phyloP scores from a whole-genome alignment of 2,329 filamentous ascomycete species.

The Diaporthe helianthi region DNA sequence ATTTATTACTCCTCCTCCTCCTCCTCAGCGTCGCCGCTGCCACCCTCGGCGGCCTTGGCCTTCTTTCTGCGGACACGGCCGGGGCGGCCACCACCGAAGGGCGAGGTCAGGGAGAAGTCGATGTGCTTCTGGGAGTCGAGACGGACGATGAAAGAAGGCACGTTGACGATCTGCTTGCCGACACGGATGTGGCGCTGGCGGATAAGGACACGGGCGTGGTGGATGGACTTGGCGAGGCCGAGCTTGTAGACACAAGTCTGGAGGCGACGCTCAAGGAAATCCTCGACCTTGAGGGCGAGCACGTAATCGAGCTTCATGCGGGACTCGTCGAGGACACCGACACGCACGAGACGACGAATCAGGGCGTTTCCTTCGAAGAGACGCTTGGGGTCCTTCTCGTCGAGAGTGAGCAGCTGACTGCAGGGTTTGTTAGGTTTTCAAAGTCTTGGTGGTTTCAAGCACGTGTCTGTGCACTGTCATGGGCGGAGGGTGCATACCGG shows the following conservation, averaged over 20 bases:
- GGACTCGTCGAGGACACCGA: constrained; percentile 99
- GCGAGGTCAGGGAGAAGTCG: constrained; percentile 96
- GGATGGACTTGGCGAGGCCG: constrained; percentile 99
- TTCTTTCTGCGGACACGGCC: constrained; percentile 99
- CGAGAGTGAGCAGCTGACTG: constrained; percentile 99
- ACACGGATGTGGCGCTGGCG: constrained; percentile 99
- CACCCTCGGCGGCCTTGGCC: constrained; percentile 92
- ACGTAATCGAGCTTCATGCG: constrained; percentile 99
- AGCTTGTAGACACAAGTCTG: constrained; percentile 99
- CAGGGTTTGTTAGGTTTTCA: constrained; percentile 35
- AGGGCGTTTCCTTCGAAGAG: constrained; percentile 99
- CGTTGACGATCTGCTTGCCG: constrained; percentile 99
- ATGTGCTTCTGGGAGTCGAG: constrained; percentile 99
- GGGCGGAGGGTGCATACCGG: constrained; percentile 68
- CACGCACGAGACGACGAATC: constrained; percentile 99
- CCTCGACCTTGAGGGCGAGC: constrained; percentile 97
- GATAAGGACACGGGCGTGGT: constrained; percentile 99
- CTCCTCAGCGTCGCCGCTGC: constrained; percentile 79
- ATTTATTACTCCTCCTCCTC: constrained; percentile 81
- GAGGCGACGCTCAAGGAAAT: constrained; percentile 99
- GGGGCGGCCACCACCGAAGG: constrained; percentile 95
- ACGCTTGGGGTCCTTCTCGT: constrained; percentile 99
- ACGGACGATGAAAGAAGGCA: constrained; percentile 98
- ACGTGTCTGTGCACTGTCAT: not conserved
- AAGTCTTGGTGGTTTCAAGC: constrained; percentile 30